Evolutionary conservation across 495 filamentous ascomycete species (phyloP).

Genomic region (Clavariopsis aquatica): DNA sequence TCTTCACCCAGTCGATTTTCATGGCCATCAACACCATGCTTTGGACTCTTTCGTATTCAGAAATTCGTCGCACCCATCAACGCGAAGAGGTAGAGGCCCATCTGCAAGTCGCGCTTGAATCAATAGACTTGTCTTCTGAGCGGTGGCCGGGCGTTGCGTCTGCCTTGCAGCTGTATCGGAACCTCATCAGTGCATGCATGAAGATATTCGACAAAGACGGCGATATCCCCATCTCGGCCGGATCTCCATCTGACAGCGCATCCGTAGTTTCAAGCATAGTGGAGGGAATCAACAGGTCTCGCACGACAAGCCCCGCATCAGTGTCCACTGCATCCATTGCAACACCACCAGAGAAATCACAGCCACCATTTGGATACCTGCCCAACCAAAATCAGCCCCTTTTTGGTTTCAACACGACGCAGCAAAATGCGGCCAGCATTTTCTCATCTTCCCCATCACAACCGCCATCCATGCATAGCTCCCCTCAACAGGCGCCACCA

Average conservation of each 20-base stretch:
- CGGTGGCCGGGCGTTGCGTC: slow-evolving; percentile 87
- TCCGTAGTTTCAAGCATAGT: slow-evolving; percentile 33
- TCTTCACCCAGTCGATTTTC: slow-evolving; percentile 83
- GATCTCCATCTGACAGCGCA: slow-evolving; percentile 51
- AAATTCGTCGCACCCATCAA: slow-evolving; percentile 68
- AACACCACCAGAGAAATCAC: slow-evolving; percentile 37
- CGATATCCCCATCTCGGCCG: slow-evolving; percentile 64
- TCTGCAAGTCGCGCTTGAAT: slow-evolving; percentile 69
- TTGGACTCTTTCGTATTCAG: slow-evolving; percentile 83
- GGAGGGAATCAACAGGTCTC: slow-evolving; percentile 40
- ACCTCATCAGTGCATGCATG: slow-evolving; percentile 77
- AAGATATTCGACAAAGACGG: slow-evolving; percentile 71
- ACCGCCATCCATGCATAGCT: slow-evolving; percentile 14
- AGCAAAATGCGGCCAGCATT: slow-evolving; percentile 6
- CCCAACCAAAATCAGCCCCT: slow-evolving; percentile 29
- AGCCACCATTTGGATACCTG: slow-evolving; percentile 42
- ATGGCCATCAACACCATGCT: slow-evolving; percentile 84
- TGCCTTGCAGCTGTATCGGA: slow-evolving; percentile 76
- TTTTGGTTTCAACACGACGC: slow-evolving; percentile 22
- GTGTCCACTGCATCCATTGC: slow-evolving; percentile 38
- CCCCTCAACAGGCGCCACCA: slow-evolving; percentile 17
- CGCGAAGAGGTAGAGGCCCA: slow-evolving; percentile 71
- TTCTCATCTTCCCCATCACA: slow-evolving; percentile 26
- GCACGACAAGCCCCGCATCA: slow-evolving; percentile 43
- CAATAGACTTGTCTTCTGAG: slow-evolving; percentile 71